Base-by-base conservation (phyloP, 305 asterid genomes). In the Solanum aculeatissimum region DNA sequence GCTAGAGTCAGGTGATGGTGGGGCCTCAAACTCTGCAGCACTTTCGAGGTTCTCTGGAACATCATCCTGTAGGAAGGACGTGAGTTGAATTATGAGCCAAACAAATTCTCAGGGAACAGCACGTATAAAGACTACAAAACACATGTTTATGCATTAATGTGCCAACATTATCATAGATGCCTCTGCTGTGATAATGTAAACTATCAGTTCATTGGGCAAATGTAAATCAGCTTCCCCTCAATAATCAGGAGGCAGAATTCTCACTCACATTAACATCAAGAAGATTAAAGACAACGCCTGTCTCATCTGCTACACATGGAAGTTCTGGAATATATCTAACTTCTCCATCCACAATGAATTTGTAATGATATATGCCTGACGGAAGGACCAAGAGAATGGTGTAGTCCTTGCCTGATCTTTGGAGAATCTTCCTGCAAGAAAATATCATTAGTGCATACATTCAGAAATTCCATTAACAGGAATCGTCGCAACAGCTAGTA, bases 351-450 rank as follows among this genome's bases (percentile, higher is more conserved):
- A 95, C 98, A 75, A 92, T 87, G 88, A 95, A 92, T 84, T 86
- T 92, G 91, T 93, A 95, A 87, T 89, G 95, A 85, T 92, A 92
- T 85, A 94, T 81, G 53, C 98, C 98, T 4, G 93, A 88, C 9
- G 97, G 96, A 69, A 96, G 93, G 86, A 96, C 99, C 93, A 94
- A 86, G 60, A 96, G 92, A 87, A 93, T 85, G 12, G 95, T 90
- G 85, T 93, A 95, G 86, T 96, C 99, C 94, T 92, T 96, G 84
- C 97, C 98, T 58, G 98, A 91, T 89, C 93, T 91, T 87, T 93
- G 96, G 77, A 96, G 96, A 71, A 62, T 21, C 88, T 91, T 96
- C 87, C 99, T 96, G 93, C 90, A 89, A 82, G 86, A 51, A 83
- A 78, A 87, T 43, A 23, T 82, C 57, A 51, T 80, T 82, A 63